Percentiles rank a stretch among this genome's conserved stretches.
Evolutionary conservation across 1,284 basidiomycete genomes (phyloP).

Genomic region (Ceratobasidium sp.): DNA sequence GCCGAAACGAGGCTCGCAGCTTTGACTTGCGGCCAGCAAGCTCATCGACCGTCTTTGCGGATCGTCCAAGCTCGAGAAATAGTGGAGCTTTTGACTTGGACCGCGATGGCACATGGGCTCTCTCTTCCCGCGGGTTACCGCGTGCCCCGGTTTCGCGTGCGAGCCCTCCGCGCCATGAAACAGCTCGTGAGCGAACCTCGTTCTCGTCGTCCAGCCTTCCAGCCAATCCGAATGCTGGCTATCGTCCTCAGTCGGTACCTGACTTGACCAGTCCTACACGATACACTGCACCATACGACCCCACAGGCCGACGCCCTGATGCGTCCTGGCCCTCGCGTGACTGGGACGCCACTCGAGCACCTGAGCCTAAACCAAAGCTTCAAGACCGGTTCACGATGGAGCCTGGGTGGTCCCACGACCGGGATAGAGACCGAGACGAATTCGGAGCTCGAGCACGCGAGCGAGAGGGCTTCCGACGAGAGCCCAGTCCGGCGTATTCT

Average conservation of each 20-base stretch:
- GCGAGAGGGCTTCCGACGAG: slow-evolving; percentile 26
- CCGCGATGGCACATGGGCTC: slow-evolving; percentile 18
- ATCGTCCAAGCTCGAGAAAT: slow-evolving; percentile 12
- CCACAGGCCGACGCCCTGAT: slow-evolving; percentile 11
- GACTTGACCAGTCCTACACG: slow-evolving; percentile 13
- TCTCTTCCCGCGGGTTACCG: slow-evolving; percentile 11
- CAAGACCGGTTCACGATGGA: slow-evolving; percentile 34
- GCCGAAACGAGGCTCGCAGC: slow-evolving; percentile 33
- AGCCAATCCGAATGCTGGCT: slow-evolving; percentile 25
- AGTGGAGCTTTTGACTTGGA: slow-evolving; percentile 23
- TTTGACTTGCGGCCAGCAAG: slow-evolving; percentile 29
- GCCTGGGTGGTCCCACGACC: slow-evolving; percentile 28
- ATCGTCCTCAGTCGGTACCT: slow-evolving; percentile 30
- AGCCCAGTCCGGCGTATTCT: slow-evolving; percentile 20
- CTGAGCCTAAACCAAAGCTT: slow-evolving; percentile 34
- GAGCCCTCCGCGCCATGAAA: slow-evolving; percentile 21
- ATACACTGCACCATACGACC: slow-evolving; percentile 21
- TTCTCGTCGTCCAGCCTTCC: slow-evolving; percentile 30
- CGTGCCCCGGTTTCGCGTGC: slow-evolving; percentile 16
- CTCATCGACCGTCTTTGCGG: slow-evolving; percentile 28
- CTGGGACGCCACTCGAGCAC: slow-evolving; percentile 14
- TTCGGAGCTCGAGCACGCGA: slow-evolving; percentile 5
- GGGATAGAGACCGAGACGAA: slow-evolving; percentile 9
- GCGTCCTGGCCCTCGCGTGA: slow-evolving; percentile 19
- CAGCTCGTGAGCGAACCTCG: slow-evolving; percentile 22